Evolutionary conservation across 495 filamentous ascomycete genomes (phyloP), one percentile per base, ranked within the genome.

Genomic region (Penicillium canariense): DNA sequence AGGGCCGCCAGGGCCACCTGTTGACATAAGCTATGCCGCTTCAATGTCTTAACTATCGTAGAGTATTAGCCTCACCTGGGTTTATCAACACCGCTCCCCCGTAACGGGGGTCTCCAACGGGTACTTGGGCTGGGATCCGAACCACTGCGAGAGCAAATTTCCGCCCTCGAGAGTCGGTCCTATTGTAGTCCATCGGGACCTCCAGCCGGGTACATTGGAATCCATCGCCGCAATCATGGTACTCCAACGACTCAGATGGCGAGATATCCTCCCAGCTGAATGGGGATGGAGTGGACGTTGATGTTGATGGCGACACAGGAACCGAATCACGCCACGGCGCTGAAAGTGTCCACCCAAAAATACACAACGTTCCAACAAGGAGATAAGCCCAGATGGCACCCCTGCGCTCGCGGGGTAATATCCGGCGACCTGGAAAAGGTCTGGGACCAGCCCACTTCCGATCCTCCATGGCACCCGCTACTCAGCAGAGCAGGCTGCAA

Each of bases 151-250:
- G 56, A 36, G 77, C 73, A 43, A 80, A 70, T 28, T 63, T 69
- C 20, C 71, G 64, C 17, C 70, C 64, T 32, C 65, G 48, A 0
- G 65, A 68, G 47, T 76, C 68, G 0, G 65, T 61, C 5, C 71
- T 63, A 38, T 76, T 66, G 55, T 82, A 82, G 61, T 83, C 78
- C 77, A 85, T 80, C 4, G 82, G 82, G 7, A 85, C 76, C 30
- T 78, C 74, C 5, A 86, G 67, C 17, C 79, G 73, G 35, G 83
- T 81, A 51, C 83, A 85, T 58, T 74, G 71, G 52, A 80, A 72
- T 9, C 64, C 73, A 58, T 66, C 66, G 23, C 68, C 72, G 50
- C 75, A 76, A n/a, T 70, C 57, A 45, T 68, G 54, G 53, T 76
- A 77, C 23, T 70, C 48, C 20, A 77, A 55, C 1, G 49, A 50